Evolutionary conservation across 1,284 basidiomycete species (phyloP), one percentile per base, ranked within the genome.

Genomic region (Ustilago loliicola): DNA sequence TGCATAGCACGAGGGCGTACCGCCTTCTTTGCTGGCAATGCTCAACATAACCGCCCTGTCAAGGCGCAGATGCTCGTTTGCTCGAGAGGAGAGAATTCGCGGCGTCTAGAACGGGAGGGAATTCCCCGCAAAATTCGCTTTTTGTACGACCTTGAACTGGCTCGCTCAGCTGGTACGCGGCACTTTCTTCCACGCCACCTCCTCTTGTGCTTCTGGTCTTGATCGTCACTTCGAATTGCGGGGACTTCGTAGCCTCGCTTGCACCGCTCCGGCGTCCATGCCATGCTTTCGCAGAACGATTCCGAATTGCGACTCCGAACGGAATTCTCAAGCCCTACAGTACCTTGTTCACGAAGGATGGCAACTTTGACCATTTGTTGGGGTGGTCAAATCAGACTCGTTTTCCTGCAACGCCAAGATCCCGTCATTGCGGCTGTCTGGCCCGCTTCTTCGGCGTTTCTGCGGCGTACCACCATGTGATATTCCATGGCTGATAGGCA

Each of bases 71-170:
- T n/a, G n/a, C n/a, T n/a, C n/a, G n/a, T n/a, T 38, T 15, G 15
- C 15, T 38, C 36, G 15, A 15, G 36, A 38, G 36, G 23, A 23
- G 4, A n/a, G 23, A 47, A 47, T 21, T 23, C 45, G 45, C 45
- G 45, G 45, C 45, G 45, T 47, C 45, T 47, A 21, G 45, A 8
- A 47, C 45, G 45, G n/a, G 8, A 23, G 3, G 19, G n/a, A 47
- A 47, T 47, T 47, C 45, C 45, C 45, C 45, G 45, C 45, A 47
- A 23, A 47, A 47, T 47, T 47, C 45, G 45, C 23, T n/a, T 7
- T 42, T 47, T 23, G 23, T 47, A 8, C 45, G 45, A 23, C 23
- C 45, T 17, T 47, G 45, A 47, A n/a, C 7, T n/a, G 19, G 17
- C n/a, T 23, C n/a, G 11, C 23, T 3, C n/a, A 47, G n/a, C 45